Evolutionary conservation across 192 early-diverging fungal genomes (phyloP).

Genomic region (Chytriomyces sp.): DNA sequence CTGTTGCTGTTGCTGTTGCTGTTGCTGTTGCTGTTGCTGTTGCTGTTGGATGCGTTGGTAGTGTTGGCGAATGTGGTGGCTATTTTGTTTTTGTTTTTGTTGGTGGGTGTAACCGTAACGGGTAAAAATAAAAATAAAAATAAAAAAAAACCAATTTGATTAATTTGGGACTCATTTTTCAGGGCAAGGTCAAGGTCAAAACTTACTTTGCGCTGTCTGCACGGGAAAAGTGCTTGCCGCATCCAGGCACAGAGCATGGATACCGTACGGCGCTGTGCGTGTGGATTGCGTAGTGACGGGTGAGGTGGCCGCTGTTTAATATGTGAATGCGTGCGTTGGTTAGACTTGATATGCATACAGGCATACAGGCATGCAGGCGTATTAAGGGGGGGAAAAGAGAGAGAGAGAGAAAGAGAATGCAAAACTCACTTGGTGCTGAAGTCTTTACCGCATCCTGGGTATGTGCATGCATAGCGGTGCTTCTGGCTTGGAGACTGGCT

Average conservation of each 20-base stretch:
- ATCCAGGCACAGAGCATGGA: neutral
- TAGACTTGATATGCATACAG: too few relatives aligned
- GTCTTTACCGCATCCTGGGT: neutral
- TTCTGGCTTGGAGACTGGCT: too few relatives aligned
- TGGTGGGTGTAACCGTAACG: neutral
- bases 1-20: too few relatives aligned
- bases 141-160: neutral
- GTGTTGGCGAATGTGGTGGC: too few relatives aligned
- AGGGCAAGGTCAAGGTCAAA: too few relatives aligned
- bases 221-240: neutral
- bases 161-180: neutral
- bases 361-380: too few relatives aligned
- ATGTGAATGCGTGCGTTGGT: too few relatives aligned
- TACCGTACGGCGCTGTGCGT: neutral
- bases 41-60: too few relatives aligned
- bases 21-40: too few relatives aligned
- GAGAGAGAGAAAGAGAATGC: too few relatives aligned
- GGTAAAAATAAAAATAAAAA: neutral
- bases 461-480: neutral
- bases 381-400: too few relatives aligned
- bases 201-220: constrained; percentile 7
- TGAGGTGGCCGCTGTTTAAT: neutral
- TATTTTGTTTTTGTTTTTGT: too few relatives aligned
- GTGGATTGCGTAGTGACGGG: neutral
- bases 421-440: neutral